These are phyloP conservation scores for sorghum (Sorghum bicolor) DNA, from an alignment of 176 grass and related monocot species.

Conservation along the genomic window Sorghum_bicolor_NCBIv3 NC_012878.2:55004501-55005000, in stretches of 20 bases:
- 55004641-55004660: not conserved
- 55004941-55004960: conserved; percentile 37
- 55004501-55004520: conserved; percentile 5
- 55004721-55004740: not conserved
- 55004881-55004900: conserved; percentile 30
- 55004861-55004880: not conserved
- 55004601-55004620: not conserved
- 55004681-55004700: conserved; percentile 8
- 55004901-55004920: conserved; percentile 37
- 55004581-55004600: not conserved
- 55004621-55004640: not conserved
- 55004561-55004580: conserved; percentile 36
- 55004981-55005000: not conserved
- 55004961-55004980: not conserved
- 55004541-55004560: conserved; percentile 21
- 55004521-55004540: conserved; percentile 36
- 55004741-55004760: conserved; percentile 4
- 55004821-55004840: not conserved
- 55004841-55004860: not conserved
- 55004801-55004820: not conserved
- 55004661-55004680: conserved; percentile 4
- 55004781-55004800: not conserved
- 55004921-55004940: not conserved
- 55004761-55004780: conserved; percentile 25
- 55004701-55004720: not conserved